Percentiles rank a stretch among this genome's conserved stretches.
Evolutionary conservation across 495 filamentous ascomycete species (phyloP).

Genomic region (Gamarada debralockiae): DNA sequence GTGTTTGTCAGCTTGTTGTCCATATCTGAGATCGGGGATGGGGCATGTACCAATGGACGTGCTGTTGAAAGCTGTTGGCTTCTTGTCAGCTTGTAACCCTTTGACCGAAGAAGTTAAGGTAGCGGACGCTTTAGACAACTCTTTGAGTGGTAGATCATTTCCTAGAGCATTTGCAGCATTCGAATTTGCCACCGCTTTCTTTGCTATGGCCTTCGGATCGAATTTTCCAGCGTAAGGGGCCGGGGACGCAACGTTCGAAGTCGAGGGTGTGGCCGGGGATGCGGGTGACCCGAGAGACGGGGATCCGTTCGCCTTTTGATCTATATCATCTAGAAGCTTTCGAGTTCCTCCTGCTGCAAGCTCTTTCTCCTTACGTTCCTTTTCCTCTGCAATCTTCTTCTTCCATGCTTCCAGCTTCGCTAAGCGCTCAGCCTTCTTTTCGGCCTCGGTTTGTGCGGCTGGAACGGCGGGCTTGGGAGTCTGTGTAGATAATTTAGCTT

Average conservation of each 20-base stretch:
- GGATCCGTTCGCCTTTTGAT: constrained; percentile 60
- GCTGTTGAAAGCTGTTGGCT: constrained; percentile 42
- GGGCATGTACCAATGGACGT: constrained; percentile 38
- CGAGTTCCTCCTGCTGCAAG: constrained; percentile 57
- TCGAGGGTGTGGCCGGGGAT: constrained; percentile 47
- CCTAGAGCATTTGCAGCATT: constrained; percentile 47
- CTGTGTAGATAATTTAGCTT: constrained; percentile 25
- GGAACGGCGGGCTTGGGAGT: constrained; percentile 47
- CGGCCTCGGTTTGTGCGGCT: constrained; percentile 63
- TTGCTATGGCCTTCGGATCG: constrained; percentile 81
- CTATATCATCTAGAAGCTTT: constrained; percentile 71
- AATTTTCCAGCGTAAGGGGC: constrained; percentile 75
- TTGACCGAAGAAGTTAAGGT: constrained; percentile 38
- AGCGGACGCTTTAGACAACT: constrained; percentile 48
- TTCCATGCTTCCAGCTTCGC: constrained; percentile 91
- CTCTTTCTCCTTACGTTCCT: constrained; percentile 71
- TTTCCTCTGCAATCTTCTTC: constrained; percentile 76
- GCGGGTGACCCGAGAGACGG: constrained; percentile 49
- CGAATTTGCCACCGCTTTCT: constrained; percentile 53
- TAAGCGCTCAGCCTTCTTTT: constrained; percentile 79
- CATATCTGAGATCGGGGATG: constrained; percentile 10
- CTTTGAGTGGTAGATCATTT: constrained; percentile 58
- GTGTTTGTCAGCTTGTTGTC: constrained; percentile 29
- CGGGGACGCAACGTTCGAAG: constrained; percentile 41
- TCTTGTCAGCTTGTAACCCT: constrained; percentile 50